Evolutionary conservation across 768 basidiomycete species (phyloP).

Genomic region (Trametes cubensis): DNA sequence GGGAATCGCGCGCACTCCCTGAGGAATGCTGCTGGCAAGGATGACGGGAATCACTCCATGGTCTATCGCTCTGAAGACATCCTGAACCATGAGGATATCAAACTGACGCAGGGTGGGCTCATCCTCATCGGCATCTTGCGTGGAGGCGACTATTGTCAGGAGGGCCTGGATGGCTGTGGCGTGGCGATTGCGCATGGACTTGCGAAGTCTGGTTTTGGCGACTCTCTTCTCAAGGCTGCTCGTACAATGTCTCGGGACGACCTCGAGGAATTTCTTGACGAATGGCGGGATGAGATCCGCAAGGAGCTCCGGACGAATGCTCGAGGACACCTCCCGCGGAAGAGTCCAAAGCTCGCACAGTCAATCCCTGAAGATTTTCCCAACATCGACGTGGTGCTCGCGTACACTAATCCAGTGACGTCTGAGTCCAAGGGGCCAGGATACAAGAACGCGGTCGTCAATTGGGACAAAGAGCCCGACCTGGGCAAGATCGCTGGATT

Average conservation of each 20-base stretch:
- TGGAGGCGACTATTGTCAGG: slow-evolving; percentile 90
- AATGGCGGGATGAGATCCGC: slow-evolving; percentile 65
- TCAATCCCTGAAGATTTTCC: slow-evolving; percentile 71
- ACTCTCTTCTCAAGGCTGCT: slow-evolving; percentile 64
- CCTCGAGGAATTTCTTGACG: slow-evolving; percentile 55
- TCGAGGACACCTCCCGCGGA: slow-evolving; percentile 61
- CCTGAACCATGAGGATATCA: slow-evolving; percentile 47
- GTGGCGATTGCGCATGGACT: slow-evolving; percentile 73
- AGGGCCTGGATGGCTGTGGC: slow-evolving; percentile 69
- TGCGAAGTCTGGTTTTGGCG: slow-evolving; percentile 80
- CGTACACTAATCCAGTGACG: slow-evolving; percentile 79
- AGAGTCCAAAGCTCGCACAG: slow-evolving; percentile 65
- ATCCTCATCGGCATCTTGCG: slow-evolving; percentile 82
- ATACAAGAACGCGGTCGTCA: slow-evolving; percentile 38
- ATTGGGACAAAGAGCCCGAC: slow-evolving; percentile 63
- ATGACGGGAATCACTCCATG: slow-evolving; percentile 70
- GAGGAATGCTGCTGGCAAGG: slow-evolving; percentile 65
- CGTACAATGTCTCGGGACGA: slow-evolving; percentile 44
- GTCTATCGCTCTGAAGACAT: slow-evolving; percentile 45
- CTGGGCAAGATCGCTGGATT: slow-evolving; percentile 70
- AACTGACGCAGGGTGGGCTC: slow-evolving; percentile 65
- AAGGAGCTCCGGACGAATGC: slow-evolving; percentile 73
- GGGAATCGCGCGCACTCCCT: slow-evolving; percentile 69
- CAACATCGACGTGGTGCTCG: slow-evolving; percentile 68
- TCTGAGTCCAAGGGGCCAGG: slow-evolving; percentile 45